Evolutionary conservation across 257 asterid genomes (phyloP).

Genomic region (Solanum appendiculatum): DNA sequence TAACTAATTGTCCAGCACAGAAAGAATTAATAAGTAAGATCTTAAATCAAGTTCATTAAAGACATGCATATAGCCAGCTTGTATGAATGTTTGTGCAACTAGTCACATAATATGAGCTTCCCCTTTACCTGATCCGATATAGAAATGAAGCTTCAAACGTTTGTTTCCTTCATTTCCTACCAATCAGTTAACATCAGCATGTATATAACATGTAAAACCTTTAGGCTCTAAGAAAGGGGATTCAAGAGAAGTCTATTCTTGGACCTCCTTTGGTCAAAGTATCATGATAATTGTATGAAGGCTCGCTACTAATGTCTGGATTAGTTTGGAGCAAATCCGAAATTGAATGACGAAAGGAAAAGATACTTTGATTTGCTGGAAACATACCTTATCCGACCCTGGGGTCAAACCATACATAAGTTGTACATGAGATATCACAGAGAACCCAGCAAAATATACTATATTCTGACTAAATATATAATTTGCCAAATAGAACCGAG

Average conservation of each 20-base stretch:
- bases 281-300: not conserved
- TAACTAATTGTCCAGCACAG: not conserved
- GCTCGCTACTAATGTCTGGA: not conserved
- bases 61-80: not conserved
- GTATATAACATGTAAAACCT: not conserved
- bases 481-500: not conserved
- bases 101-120: not conserved
- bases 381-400: not conserved
- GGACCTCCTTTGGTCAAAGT: not conserved
- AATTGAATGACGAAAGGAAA: not conserved
- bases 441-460: not conserved
- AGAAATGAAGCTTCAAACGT: not conserved
- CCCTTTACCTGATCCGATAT: not conserved
- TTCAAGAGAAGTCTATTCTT: not conserved
- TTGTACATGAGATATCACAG: not conserved
- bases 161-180: not conserved
- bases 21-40: not conserved
- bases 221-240: not conserved
- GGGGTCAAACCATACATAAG: not conserved
- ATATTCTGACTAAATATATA: not conserved
- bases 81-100: not conserved
- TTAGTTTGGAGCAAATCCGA: not conserved
- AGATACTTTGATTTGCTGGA: not conserved
- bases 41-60: not conserved
- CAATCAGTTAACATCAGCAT: not conserved